Evolutionary conservation across 2,329 filamentous ascomycete genomes (phyloP), one percentile per base, ranked within the genome.

Genomic region (Byssochlamys sp.): DNA sequence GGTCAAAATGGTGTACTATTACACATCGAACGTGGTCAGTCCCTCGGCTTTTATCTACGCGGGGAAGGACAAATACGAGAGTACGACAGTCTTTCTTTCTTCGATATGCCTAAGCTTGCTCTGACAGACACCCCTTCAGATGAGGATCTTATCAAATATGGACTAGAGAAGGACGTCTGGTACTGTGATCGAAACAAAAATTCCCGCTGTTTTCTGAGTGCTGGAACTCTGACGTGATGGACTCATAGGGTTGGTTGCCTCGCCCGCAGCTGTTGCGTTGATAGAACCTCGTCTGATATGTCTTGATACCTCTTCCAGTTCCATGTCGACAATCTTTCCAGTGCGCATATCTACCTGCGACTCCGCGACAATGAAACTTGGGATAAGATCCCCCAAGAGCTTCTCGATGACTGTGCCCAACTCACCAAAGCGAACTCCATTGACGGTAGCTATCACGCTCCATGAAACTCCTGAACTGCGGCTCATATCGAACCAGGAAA

Each of bases 381-480:
- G 94, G 91, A 96, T 54, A 75, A 80, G 50, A 90, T 99, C 59
- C 85, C 89, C 0, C 70, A 84, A 60, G 83, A 84, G 2, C 80
- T 99, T 28, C 71, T 99, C 59, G 83, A 81, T 63, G 94, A 99
- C 74, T 90, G 94, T 67, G 94, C 89, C n/a, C 94, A 99, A 74
- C 80, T 99, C 66, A 99, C 94, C 58, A 99, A 99, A 77, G 94
- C 94, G 61, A 99, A 99, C 77, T 96, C 91, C 58, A 99, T 99
- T 66, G 94, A 99, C 79, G 94, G 89, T 87, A 68, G 60, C 72
- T 61, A 56, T 4, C 52, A 55, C 27, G 25, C 52, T 24, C 25
- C 35, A 12, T 19, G 55, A 28, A 54, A 29, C 26, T 24, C 24
- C 24, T 6, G 12, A 3, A 10, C 14, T n/a, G 33, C n/a, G 4